Evolutionary conservation across 805 yeast species (phyloP), one percentile per base, ranked within the genome.

Genomic region (Komagataella pastoris): DNA sequence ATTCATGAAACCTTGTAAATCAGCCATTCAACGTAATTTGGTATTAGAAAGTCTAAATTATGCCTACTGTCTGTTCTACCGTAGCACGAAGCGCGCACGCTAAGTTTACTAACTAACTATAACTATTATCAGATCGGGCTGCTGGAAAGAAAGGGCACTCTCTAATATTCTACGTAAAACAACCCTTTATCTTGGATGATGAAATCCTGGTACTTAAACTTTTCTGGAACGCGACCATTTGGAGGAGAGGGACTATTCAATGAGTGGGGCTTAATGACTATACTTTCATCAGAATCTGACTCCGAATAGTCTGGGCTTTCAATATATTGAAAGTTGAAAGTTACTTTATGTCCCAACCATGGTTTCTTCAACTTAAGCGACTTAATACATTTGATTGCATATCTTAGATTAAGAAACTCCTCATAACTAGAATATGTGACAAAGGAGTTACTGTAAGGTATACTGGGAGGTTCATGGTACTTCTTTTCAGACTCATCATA

Each of bases 281-380:
- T 30, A 30, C 40, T 30, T 30, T 30, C 40, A 30, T 30, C 40
- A 5, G 40, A 30, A 30, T 30, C 40, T 8, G 40, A 30, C 40
- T 30, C 40, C 40, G 40, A 30, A 8, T 30, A 30, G 40, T 30
- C 40, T 30, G 40, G 40, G 40, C 40, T 30, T 30, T 30, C 40
- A 30, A 30, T 30, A 10, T 30, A 30, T 5, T 30, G 40, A 30
- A 30, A 30, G 5, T 30, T 30, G 14, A 30, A 30, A 30, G 40
- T 30, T 10, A 30, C 40, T 24, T 47, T 40, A 19, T 21, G 24
- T 17, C 51, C 51, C n/a, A 50, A 30, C 52, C 52, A 50, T n/a
- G 47, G 43, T n/a, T 36, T 46, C n/a, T 47, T 50, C 36, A 19
- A 19, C 19, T 46, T 47, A 12, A 50, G 46, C 8, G 52, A 43